These are phyloP conservation scores for Pythium folliculosum DNA, from an alignment of 352 stramenopile genomes.

Conservation along the genomic window DNA sequence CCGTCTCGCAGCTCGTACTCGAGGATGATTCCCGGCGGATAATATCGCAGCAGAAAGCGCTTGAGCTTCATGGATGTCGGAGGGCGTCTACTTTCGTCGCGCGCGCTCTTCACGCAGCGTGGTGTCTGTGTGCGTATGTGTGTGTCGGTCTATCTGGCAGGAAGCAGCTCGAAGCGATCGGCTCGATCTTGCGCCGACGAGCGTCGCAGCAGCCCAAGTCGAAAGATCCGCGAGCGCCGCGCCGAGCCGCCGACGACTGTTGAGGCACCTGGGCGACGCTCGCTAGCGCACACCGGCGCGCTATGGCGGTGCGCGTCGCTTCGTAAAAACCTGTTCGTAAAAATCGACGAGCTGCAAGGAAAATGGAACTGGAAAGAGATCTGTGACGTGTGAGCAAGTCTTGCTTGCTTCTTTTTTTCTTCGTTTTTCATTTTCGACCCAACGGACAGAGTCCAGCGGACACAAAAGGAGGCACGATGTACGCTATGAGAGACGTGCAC, in stretches of 20 bases:
- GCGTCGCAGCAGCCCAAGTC: neutral
- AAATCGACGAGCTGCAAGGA: neutral
- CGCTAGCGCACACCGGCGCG: too few species aligned
- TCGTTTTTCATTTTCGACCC: neutral
- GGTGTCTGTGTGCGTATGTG: neutral
- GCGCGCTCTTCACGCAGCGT: neutral
- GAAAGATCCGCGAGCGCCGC: neutral
- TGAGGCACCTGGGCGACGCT: neutral
- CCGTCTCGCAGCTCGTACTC: constrained; percentile 95
- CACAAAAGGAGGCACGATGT: neutral
- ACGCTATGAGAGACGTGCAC: neutral
- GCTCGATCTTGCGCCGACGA: neutral
- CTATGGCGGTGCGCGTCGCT: constrained; percentile 19
- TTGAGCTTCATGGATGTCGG: constrained; percentile 91
- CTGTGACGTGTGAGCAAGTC: constrained; percentile 3
- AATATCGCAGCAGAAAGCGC: constrained; percentile 95
- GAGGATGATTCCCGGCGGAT: constrained; percentile 95
- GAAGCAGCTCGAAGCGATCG: neutral
- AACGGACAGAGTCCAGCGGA: too few species aligned
- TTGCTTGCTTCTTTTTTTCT: neutral
- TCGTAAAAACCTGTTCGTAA: constrained; percentile 36
- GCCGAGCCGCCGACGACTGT: constrained; percentile 15
- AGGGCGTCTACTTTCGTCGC: neutral
- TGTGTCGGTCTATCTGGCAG: neutral
- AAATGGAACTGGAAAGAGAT: constrained; percentile 4